These are phyloP conservation scores for Pyricularia grisea DNA, from an alignment of 2,329 filamentous ascomycete species.

Conservation along the genomic window DNA sequence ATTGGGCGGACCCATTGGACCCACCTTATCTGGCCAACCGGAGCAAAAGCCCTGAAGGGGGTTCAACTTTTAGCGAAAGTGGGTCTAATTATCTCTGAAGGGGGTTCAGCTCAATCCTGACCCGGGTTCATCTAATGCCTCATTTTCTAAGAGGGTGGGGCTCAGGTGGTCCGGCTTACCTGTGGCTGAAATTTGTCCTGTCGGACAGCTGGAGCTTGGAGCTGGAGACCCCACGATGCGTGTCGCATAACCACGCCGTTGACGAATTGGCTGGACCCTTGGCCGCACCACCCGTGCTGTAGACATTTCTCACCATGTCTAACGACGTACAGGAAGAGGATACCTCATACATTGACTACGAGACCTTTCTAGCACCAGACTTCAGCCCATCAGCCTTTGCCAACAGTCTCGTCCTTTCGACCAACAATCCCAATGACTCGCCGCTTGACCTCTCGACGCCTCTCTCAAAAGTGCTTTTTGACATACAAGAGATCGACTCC, in stretches of 20 bases:
- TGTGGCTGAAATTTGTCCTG: background rate
- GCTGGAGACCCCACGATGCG: background rate
- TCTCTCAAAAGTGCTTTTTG: constrained; percentile 86
- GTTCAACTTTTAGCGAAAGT: no score
- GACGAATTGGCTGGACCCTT: background rate
- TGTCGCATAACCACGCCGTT: background rate
- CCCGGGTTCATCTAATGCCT: no score
- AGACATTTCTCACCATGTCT: constrained; percentile 17
- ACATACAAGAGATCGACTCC: constrained; percentile 93
- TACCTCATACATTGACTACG: constrained; percentile 90
- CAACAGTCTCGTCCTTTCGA: constrained; percentile 77
- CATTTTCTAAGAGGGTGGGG: background rate
- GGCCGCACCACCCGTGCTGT: background rate
- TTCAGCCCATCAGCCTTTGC: constrained; percentile 80
- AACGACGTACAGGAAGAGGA: constrained; percentile 37
- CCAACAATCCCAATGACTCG: constrained; percentile 85
- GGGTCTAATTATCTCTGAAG: no score
- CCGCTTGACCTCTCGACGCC: constrained; percentile 91
- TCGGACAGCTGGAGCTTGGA: background rate
- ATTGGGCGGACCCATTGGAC: no score
- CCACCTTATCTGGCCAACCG: no score
- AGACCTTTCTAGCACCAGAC: constrained; percentile 72
- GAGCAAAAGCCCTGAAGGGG: no score
- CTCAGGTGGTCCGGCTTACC: background rate
- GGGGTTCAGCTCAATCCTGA: no score